Base-by-base conservation (phyloP, 2,329 filamentous ascomycete species). In the Karstenula rhodostoma region DNA sequence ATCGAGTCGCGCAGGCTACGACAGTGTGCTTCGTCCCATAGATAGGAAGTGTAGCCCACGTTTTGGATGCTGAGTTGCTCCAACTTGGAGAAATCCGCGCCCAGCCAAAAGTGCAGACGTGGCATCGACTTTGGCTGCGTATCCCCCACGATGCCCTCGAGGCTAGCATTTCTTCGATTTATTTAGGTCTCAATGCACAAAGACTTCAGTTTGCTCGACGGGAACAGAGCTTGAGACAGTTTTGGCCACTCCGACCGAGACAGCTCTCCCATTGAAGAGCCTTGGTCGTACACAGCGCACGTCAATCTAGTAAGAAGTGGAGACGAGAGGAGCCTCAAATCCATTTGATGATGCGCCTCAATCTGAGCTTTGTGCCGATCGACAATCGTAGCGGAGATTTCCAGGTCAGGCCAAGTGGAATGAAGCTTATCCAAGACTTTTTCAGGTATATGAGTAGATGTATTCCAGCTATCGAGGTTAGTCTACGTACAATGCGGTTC, bases 201-300 rank as follows among this genome's bases (percentile, higher is more conserved):
- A 22, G 23, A 12, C 4, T 51, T 50, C 5, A 58, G 15, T 33
- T 47, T 54, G 10, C 55, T 58, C 8, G 58, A 52, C 8, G 35
- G 4, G 7, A 27, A 23, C 22, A 63, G 29, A 48, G 55, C 58
- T 6, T 44, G 46, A 4, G 57, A 59, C 4, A 65, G 37, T 40
- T 57, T 54, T 2, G 60, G 55, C 63, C 63, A 65, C 35, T 62
- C 60, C 13, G 58, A 60, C 13, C 25, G 48, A 13, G 44, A 33
- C 22, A 54, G 56, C 15, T 49, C 10, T 5, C 58, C 29, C 4
- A 43, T 13, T 7, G 9, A 6, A 10, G 51, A 49, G 43, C 60
- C 58, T 56, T 61, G 25, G 10, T 49, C 29, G 50, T 61, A 61
- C 17, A 64, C 40, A 13, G 33, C 37, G 40, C 59, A 66, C 5